Evolutionary conservation across 345 rosid species (phyloP), one percentile per base, ranked within the genome.

Genomic region (Lepidium didymum): DNA sequence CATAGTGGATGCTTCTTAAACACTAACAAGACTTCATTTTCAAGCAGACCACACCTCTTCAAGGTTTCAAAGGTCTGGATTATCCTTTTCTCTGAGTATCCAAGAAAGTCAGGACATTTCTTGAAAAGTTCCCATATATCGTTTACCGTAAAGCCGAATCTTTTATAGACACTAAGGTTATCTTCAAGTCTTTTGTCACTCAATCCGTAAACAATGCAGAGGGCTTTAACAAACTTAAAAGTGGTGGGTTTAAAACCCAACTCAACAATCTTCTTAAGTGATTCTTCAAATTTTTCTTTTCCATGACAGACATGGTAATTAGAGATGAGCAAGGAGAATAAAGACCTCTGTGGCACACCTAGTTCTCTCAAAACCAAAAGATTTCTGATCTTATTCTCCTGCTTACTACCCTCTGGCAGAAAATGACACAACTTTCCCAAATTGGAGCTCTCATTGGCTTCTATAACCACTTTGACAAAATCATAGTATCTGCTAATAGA

Each of bases 181-280:
- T 62, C 56, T 34, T 62, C 73, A 56, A 70, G 56, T 10, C 49
- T 60, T n/a, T 50, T 23, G 2, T 64, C 7, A 0, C 15, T 56
- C 19, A 19, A 10, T 16, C 31, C 3, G 11, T 4, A 15, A 23
- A 74, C 5, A 6, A 44, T 21, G 0, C 4, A 6, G 1, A 81
- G 9, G 7, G 82, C 85, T 2, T 5, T 3, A 7, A 47, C 49
- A 55, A 79, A 79, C 37, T 11, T 31, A 6, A 25, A 12, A 10
- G 37, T 56, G 1, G 45, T 9, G 0, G 81, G 80, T 36, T 79
- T 45, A 37, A 78, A 83, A 27, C 74, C 73, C 57, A 69, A 47
- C 11, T 33, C 74, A 31, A 69, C 35, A 4, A 69, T 42, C 21
- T 59, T 49, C 55, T 74, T 50, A 4, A 77, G 51, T 3, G 21